Percentiles rank a stretch among this genome's conserved stretches.
Evolutionary conservation across 306 rosid species (phyloP).

Genomic region (Hippophae gyantsensis): DNA sequence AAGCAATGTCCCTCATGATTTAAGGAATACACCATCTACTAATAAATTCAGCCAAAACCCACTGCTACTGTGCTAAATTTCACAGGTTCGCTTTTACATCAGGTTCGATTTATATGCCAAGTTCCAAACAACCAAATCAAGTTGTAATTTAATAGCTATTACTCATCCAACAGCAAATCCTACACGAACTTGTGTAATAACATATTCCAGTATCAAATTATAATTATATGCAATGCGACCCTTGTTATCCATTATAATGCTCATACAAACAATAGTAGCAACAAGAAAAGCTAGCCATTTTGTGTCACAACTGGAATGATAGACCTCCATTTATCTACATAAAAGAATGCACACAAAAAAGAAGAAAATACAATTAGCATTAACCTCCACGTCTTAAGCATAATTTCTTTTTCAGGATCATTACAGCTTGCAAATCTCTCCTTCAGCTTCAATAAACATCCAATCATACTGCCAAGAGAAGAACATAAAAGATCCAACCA

Average conservation of each 20-base stretch:
- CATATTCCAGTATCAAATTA: too few relatives aligned
- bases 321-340: background rate
- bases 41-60: too few relatives aligned
- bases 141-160: too few relatives aligned
- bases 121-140: too few relatives aligned
- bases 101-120: too few relatives aligned
- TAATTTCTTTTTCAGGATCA: constrained; percentile 71
- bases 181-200: too few relatives aligned
- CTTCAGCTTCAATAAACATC: constrained; percentile 52
- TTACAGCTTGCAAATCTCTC: constrained; percentile 53
- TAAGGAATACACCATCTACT: too few relatives aligned
- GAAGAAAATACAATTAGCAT: background rate
- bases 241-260: background rate
- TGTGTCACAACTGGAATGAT: background rate
- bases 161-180: too few relatives aligned
- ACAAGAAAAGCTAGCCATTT: background rate
- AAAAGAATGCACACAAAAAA: background rate
- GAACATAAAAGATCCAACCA: constrained; percentile 10
- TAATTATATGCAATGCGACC: too few relatives aligned
- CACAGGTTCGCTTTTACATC: too few relatives aligned
- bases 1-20: too few relatives aligned
- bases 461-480: constrained; percentile 67
- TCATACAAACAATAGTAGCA: background rate
- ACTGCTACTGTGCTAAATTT: too few relatives aligned
- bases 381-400: constrained; percentile 62